Percentiles rank a stretch among this genome's conserved stretches.
Evolutionary conservation across 2,329 filamentous ascomycete species (phyloP).

Genomic region (Elsinoe batatas): DNA sequence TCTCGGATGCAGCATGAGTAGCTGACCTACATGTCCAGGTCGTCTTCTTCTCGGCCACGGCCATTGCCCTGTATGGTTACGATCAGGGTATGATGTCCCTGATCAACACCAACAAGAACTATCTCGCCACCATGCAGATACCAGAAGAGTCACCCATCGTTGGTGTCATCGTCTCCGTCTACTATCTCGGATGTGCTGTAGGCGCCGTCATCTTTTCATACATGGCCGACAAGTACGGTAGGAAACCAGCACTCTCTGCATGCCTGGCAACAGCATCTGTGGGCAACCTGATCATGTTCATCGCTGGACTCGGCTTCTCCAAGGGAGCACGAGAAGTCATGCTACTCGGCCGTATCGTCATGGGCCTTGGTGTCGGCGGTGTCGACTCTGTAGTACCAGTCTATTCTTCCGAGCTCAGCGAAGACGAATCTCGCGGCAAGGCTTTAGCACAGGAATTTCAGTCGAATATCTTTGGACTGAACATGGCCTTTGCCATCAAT

Average conservation of each 20-base stretch:
- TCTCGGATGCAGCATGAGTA: neutral
- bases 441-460: conserved; percentile 55
- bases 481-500: conserved; percentile 53
- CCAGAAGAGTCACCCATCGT: conserved; percentile 41
- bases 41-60: conserved; percentile 44
- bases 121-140: conserved; percentile 50
- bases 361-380: conserved; percentile 50
- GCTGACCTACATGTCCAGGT: conserved; percentile 28
- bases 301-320: conserved; percentile 41
- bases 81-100: conserved; percentile 44
- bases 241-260: conserved; percentile 46
- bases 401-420: conserved; percentile 47
- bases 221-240: conserved; percentile 44
- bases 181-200: conserved; percentile 52
- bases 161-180: conserved; percentile 51
- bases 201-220: conserved; percentile 49
- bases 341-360: conserved; percentile 42
- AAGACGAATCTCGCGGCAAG: conserved; percentile 48
- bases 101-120: conserved; percentile 46
- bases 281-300: conserved; percentile 52
- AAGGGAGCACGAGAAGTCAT: conserved; percentile 38
- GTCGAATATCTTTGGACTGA: conserved; percentile 52
- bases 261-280: conserved; percentile 45
- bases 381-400: conserved; percentile 53
- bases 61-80: conserved; percentile 46